These are phyloP conservation scores for Saururus chinensis DNA, from an alignment of 164 flowering plant genomes.

Conservation along the genomic window DNA sequence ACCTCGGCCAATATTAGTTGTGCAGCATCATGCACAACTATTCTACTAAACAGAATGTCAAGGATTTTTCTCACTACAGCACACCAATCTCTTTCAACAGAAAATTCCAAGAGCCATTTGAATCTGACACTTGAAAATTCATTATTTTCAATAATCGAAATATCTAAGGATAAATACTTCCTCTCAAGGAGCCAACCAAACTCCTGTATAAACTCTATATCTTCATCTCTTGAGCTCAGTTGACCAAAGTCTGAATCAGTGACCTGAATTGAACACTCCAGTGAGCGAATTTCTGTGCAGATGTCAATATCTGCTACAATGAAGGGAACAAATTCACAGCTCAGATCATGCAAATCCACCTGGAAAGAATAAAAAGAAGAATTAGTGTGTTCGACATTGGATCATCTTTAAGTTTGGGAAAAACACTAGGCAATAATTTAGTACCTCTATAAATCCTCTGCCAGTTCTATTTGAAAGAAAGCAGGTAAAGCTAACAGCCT, in stretches of 20 bases:
- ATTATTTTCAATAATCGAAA: slow-evolving; percentile 13
- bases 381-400: too few relatives aligned
- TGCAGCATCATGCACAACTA: slow-evolving; percentile 22
- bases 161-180: slow-evolving; percentile 24
- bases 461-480: slow-evolving; percentile 39
- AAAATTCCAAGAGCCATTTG: slow-evolving; percentile 59
- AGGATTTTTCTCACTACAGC: slow-evolving; percentile 65
- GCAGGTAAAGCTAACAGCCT: slow-evolving; percentile 38
- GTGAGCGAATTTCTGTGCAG: slow-evolving; percentile 55
- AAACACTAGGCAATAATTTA: background rate
- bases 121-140: slow-evolving; percentile 42
- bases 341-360: slow-evolving; percentile 65
- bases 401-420: background rate
- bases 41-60: slow-evolving; percentile 37
- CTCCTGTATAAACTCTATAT: slow-evolving; percentile 57
- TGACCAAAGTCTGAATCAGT: slow-evolving; percentile 15
- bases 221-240: slow-evolving; percentile 24
- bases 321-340: slow-evolving; percentile 65
- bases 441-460: slow-evolving; percentile 82
- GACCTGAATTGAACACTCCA: slow-evolving; percentile 41
- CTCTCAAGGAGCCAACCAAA: slow-evolving; percentile 83
- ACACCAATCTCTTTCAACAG: slow-evolving; percentile 71
- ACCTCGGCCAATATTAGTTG: slow-evolving; percentile 36
- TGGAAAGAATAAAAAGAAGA: slow-evolving; percentile 11
- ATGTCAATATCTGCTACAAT: slow-evolving; percentile 65